Evolutionary conservation across 345 rosid species (phyloP).

Genomic region (Leavenworthia alabamica): DNA sequence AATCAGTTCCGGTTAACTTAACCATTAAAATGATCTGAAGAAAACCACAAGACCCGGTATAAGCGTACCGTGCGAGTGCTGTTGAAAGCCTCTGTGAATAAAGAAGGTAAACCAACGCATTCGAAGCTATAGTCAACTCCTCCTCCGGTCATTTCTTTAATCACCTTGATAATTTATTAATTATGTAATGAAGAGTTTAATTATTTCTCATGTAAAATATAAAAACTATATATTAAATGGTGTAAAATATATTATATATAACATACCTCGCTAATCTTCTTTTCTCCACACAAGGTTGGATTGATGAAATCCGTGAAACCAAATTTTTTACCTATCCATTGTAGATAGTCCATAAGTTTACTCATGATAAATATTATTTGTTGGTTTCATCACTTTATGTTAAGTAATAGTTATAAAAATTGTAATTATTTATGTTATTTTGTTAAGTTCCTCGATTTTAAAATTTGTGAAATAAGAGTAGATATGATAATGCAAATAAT

Average conservation of each 20-base stretch:
- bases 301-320: slow-evolving; percentile 63
- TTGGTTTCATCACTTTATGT: not conserved
- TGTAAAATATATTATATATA: not conserved
- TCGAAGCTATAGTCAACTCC: slow-evolving; percentile 79
- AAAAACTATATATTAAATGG: not conserved
- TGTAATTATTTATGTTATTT: too few relatives aligned
- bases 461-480: too few relatives aligned
- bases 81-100: slow-evolving; percentile 40
- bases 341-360: not conserved
- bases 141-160: slow-evolving; percentile 49
- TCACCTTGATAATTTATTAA: slow-evolving; percentile 30
- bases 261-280: slow-evolving; percentile 39
- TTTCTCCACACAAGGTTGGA: slow-evolving; percentile 44
- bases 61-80: slow-evolving; percentile 38
- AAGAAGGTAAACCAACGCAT: slow-evolving; percentile 50
- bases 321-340: slow-evolving; percentile 39
- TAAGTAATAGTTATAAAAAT: not conserved
- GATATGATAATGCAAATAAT: too few relatives aligned
- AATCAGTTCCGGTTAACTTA: not conserved
- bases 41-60: not conserved
- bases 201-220: not conserved
- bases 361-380: not conserved
- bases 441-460: too few relatives aligned
- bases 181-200: not conserved
- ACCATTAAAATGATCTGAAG: not conserved